phyloP scores from a whole-genome alignment of 73 alveolate species.

The Uronychia setigera region DNA sequence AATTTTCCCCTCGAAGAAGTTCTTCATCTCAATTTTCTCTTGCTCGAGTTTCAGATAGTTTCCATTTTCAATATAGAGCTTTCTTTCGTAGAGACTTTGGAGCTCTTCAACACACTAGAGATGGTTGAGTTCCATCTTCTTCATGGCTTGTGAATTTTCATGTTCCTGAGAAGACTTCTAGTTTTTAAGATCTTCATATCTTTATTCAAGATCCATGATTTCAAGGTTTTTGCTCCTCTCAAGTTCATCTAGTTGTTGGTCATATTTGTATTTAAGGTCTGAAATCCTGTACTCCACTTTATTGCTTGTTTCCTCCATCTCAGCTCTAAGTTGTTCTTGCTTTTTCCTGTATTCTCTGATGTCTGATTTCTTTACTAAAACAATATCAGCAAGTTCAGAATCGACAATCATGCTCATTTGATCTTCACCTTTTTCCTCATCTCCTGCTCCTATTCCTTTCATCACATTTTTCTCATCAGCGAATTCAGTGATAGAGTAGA shows the following conservation, averaged over 20 bases:
- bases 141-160: slow-evolving; percentile 74
- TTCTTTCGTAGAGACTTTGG: slow-evolving; percentile 83
- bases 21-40: slow-evolving; percentile 78
- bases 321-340: slow-evolving; percentile 68
- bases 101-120: slow-evolving; percentile 79
- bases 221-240: slow-evolving; percentile 66
- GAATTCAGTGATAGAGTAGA: slow-evolving; percentile 39
- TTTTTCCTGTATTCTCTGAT: slow-evolving; percentile 75
- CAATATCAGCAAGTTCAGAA: slow-evolving; percentile 87
- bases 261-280: slow-evolving; percentile 60
- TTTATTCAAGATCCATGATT: slow-evolving; percentile 64
- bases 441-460: slow-evolving; percentile 41
- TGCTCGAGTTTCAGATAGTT: slow-evolving; percentile 80
- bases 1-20: slow-evolving; percentile 66
- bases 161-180: slow-evolving; percentile 73
- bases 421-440: slow-evolving; percentile 53
- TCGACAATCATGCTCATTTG: slow-evolving; percentile 64
- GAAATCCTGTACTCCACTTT: slow-evolving; percentile 71
- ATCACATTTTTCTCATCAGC: slow-evolving; percentile 43
- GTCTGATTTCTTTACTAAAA: slow-evolving; percentile 75
- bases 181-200: slow-evolving; percentile 74
- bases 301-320: slow-evolving; percentile 67
- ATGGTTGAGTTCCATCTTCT: slow-evolving; percentile 84
- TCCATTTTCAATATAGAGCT: slow-evolving; percentile 77
- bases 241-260: slow-evolving; percentile 55